These are phyloP conservation scores for Phragmites australis DNA, from an alignment of 176 grass and related monocot species.

Conservation along the genomic window DNA sequence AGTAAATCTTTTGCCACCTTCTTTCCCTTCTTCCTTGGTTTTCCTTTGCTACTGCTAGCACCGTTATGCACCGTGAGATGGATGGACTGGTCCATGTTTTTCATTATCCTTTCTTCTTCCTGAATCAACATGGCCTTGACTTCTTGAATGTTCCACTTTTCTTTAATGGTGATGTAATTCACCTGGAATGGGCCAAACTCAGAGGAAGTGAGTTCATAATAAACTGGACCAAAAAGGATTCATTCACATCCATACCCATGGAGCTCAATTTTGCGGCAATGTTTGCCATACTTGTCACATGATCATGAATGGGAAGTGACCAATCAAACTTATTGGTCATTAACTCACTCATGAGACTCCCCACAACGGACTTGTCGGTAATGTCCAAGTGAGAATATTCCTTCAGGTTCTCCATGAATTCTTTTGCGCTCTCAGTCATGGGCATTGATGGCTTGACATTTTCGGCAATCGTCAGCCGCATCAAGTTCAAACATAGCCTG, in stretches of 20 bases:
- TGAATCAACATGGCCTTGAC: not conserved
- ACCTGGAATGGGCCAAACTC: not conserved
- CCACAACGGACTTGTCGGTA: not conserved
- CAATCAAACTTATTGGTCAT: not conserved
- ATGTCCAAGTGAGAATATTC: not conserved
- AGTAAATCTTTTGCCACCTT: not conserved
- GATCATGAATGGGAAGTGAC: not conserved
- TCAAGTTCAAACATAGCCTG: not conserved
- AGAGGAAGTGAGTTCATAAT: constrained; percentile 11
- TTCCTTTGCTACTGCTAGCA: not conserved
- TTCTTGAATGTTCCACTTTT: constrained; percentile 27
- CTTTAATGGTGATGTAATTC: constrained; percentile 27
- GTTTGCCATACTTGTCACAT: not conserved
- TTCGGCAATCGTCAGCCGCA: not conserved
- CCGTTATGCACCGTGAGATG: not conserved
- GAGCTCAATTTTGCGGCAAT: not conserved
- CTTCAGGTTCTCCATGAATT: not conserved
- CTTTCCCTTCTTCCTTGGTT: not conserved
- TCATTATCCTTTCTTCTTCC: not conserved
- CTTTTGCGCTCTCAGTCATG: not conserved
- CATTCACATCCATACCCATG: not conserved
- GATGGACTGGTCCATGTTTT: not conserved
- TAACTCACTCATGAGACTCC: not conserved
- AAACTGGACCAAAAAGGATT: not conserved
- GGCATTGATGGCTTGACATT: not conserved